Base-by-base conservation (phyloP, 305 asterid species). In the Ajuga reptans region DNA sequence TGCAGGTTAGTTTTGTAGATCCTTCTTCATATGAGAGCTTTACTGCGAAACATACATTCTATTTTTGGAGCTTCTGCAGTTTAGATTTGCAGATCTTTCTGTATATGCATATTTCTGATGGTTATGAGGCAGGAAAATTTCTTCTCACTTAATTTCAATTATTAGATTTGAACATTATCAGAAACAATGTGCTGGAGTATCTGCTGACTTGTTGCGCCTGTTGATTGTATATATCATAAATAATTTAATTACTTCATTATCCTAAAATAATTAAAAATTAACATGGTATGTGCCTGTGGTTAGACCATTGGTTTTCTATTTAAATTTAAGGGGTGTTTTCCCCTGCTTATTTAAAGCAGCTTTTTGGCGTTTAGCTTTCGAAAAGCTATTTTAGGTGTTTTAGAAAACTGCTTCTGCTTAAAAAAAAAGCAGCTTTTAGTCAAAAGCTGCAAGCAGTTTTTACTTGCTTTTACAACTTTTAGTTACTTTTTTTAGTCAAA, bases 11-110 rank as follows among this genome's bases (percentile, higher is more conserved):
- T 69, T 71, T 62, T 73, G 27, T 63, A 65, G 55, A 72, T 63
- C 67, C 64, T 53, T 55, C 58, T 74, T 47, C 66, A 66, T 64
- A 46, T 71, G 43, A 27, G 37, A 43, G 45, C 56, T 66, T 91
- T 73, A 89, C 94, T 36, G 80, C 85, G 60, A 94, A 80, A 86
- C 98, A 46, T 93, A 98, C 72, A 86, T 94, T 85, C 81, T 94
- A 42, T 94, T 97, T 63, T 81, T 94, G 80, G 98, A 94, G 89
- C 98, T 94, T 82, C 84, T 94, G 76, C 98, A 94, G 97, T 98
- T 94, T 72, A 57, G 82, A 67, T 71, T 58, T 73, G 21, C 63
- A 65, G 55, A 72, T 63, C 67, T 67, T 53, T 55, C 58, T 75
- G 52, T 63, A 66, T 68, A 34, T 69, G 52, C 66, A 66, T 68